Evolutionary conservation across 1,139 yeast genomes (phyloP).

Genomic region (Candida sanyaensis): DNA sequence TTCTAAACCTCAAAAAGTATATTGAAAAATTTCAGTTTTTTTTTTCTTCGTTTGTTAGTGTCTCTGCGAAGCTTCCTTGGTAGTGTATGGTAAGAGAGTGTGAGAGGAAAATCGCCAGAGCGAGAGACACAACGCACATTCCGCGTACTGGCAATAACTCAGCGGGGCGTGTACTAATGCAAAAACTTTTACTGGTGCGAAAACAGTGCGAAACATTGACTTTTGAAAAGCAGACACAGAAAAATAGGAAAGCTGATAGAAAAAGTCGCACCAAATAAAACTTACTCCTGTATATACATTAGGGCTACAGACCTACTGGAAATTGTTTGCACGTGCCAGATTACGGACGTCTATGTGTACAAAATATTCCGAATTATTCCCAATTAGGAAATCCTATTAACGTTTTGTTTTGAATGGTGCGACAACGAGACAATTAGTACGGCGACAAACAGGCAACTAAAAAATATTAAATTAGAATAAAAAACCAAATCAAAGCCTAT

Average conservation of each 20-base stretch:
- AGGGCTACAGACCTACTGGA: conserved; percentile 1
- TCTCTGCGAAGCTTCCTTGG: not conserved
- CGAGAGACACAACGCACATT: too few species aligned
- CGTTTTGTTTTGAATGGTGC: not conserved
- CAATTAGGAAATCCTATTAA: conserved; percentile 1
- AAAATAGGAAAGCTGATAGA: not conserved
- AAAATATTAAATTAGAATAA: not conserved
- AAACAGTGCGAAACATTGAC: too few species aligned
- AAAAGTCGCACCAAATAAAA: not conserved
- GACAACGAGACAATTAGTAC: not conserved
- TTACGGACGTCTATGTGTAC: too few species aligned
- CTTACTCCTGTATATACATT: not conserved
- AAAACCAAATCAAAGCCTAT: too few species aligned
- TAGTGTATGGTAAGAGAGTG: conserved; percentile 2
- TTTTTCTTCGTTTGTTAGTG: conserved; percentile 5
- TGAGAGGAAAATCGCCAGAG: not conserved
- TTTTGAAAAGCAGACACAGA: not conserved
- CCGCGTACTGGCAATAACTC: too few species aligned
- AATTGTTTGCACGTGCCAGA: conserved; percentile 1
- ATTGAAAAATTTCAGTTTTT: conserved; percentile 13
- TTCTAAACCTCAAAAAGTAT: conserved; percentile 3
- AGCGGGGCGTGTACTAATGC: too few species aligned
- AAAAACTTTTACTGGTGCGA: too few species aligned
- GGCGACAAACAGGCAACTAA: not conserved
- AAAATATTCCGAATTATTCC: not conserved